Evolutionary conservation across 352 stramenopile species (phyloP).

Genomic region (Globisporangium orthogonon): DNA sequence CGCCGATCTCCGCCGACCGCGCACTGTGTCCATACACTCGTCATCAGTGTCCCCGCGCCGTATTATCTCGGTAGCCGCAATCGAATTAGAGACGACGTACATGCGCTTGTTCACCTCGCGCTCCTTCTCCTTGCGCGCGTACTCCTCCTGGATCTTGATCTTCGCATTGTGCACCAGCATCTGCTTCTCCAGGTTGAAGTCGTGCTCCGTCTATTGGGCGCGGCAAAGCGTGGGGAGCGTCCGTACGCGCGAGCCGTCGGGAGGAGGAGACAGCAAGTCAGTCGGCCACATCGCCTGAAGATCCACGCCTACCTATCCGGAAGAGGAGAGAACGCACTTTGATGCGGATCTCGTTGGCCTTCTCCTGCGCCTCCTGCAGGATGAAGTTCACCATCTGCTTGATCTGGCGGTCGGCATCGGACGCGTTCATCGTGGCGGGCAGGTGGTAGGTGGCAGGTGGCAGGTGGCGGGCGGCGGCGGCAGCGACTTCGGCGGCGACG

Average conservation of each 20-base stretch:
- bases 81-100: conserved; percentile 21
- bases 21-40: conserved; percentile 25
- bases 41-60: neutral
- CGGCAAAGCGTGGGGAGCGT: neutral
- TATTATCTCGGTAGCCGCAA: neutral
- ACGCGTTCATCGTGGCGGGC: conserved; percentile 65
- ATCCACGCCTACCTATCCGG: neutral
- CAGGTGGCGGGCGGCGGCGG: no score
- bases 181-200: conserved; percentile 99
- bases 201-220: conserved; percentile 91
- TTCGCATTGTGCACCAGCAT: conserved; percentile 98
- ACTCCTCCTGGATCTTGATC: conserved; percentile 97
- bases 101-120: conserved; percentile 92
- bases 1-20: conserved; percentile 91
- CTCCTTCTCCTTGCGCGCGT: conserved; percentile 97
- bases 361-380: conserved; percentile 98
- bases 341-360: conserved; percentile 98
- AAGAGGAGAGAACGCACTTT: conserved; percentile 59
- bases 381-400: conserved; percentile 99
- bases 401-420: conserved; percentile 87
- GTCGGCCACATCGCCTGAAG: neutral
- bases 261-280: neutral
- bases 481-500: no score
- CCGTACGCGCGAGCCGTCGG: no score
- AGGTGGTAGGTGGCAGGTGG: no score